Conservation (phyloP, 768 basidiomycete genomes). For the Dioszegia hungarica region DNA sequence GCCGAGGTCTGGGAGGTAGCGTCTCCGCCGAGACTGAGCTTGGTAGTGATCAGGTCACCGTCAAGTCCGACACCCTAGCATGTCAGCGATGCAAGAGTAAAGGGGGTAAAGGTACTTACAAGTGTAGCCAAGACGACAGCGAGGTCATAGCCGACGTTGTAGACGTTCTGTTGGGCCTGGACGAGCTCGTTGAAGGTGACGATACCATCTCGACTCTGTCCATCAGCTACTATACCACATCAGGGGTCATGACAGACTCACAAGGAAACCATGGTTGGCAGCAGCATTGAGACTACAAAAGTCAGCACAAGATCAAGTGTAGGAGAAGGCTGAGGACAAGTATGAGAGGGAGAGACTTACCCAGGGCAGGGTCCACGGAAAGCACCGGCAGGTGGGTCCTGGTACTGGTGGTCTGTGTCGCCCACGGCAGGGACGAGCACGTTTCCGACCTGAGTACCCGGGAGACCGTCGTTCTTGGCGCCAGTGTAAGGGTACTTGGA, state of each 20-base stretch:
- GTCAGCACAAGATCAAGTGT: too few species aligned
- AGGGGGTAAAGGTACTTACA: background rate
- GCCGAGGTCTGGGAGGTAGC: conserved; percentile 1
- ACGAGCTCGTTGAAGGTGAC: conserved; percentile 16
- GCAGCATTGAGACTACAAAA: conserved; percentile 9
- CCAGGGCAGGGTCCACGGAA: conserved; percentile 19
- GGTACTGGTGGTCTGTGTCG: conserved; percentile 13
- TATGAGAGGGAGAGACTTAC: background rate
- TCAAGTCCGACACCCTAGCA: conserved; percentile 11
- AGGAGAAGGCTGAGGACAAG: too few species aligned
- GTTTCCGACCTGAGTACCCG: conserved; percentile 8
- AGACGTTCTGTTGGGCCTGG: conserved; percentile 16
- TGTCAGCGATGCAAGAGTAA: background rate
- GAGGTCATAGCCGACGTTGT: conserved; percentile 18
- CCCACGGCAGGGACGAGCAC: conserved; percentile 7
- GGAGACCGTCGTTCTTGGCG: conserved; percentile 15
- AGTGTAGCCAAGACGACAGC: conserved; percentile 14
- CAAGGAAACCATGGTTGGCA: conserved; percentile 19
- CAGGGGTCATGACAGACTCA: too few species aligned
- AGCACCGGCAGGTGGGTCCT: conserved; percentile 18
- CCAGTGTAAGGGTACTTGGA: conserved; percentile 15
- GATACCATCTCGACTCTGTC: conserved; percentile 10
- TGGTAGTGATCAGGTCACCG: conserved; percentile 11
- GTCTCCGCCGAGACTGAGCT: conserved; percentile 6
- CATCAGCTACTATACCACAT: too few species aligned